Base-by-base conservation (phyloP, 2,329 filamentous ascomycete species). In the Teratosphaeria nubilosa region DNA sequence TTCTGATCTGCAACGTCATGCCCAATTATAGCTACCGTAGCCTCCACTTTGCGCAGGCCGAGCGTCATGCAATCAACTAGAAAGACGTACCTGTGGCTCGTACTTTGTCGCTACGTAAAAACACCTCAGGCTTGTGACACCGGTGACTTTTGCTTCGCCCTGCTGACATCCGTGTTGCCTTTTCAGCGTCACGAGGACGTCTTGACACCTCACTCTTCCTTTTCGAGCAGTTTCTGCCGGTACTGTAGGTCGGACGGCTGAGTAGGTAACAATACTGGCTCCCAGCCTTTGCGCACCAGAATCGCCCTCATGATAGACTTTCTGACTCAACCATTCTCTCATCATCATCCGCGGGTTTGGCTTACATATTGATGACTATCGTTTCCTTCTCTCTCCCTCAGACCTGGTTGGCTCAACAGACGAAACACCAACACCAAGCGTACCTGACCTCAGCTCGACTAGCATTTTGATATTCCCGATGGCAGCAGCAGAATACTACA, bases 401-500 rank as follows among this genome's bases (percentile, higher is more conserved):
- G 6, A 37, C 41, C 41, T 24, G 41, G n/a, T 48, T 48, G 41
- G 20, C n/a, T 9, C 16, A 10, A 48, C 41, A 48, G 41, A 48
- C 41, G 41, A 48, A 22, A 20, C 41, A 48, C 20, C 41, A 48
- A 48, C 20, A 48, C 9, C 41, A 30, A 22, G 41, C 41, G 20
- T 20, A 48, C 16, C 16, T 20, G n/a, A n/a, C 20, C 20, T 20
- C 41, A 22, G 41, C 41, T 48, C 41, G 41, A 48, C 16, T n/a
- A 32, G 9, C 3, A 11, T 22, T 48, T 11, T n/a, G 41, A 48
- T 22, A 24, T 16, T 9, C n/a, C 5, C 41, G 34, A 68, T 69
- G 66, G 66, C 66, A 31, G 66, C 66, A 34, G 66, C 66, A 55
- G 66, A 69, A 13, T 69, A 68, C 60, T 68, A 63, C 58, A 62